A percentile compares a stretch with the other conserved stretches of the same genome.
Evolutionary conservation across 768 basidiomycete genomes (phyloP).

Genomic region (Tulasnella sp.): DNA sequence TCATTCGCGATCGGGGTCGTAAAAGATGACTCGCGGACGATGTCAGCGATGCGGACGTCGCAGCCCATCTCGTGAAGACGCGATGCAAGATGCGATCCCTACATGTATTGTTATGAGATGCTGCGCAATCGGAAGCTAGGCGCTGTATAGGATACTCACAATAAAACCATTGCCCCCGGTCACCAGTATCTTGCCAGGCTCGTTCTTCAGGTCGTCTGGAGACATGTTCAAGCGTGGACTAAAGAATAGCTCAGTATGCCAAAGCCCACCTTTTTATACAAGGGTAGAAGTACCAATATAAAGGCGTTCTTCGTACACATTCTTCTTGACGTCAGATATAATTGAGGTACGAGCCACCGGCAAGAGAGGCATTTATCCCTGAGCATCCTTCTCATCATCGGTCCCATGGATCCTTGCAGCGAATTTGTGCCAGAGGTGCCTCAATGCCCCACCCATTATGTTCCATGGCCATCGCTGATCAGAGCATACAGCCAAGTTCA

Average conservation of each 20-base stretch:
- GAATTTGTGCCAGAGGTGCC: too few relatives aligned
- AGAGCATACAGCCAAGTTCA: too few relatives aligned
- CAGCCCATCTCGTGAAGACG: slow-evolving; percentile 28
- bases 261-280: too few relatives aligned
- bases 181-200: slow-evolving; percentile 27
- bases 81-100: slow-evolving; percentile 45
- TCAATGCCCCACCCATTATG: too few relatives aligned
- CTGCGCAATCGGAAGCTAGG: neutral
- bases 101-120: neutral
- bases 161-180: slow-evolving; percentile 46
- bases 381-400: too few relatives aligned
- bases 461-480: too few relatives aligned
- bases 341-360: too few relatives aligned
- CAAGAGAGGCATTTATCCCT: neutral
- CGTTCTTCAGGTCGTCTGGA: neutral
- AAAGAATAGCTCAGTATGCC: neutral
- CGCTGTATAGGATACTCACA: slow-evolving; percentile 26
- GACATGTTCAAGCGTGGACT: neutral
- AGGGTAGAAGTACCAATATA: neutral
- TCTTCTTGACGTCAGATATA: too few relatives aligned
- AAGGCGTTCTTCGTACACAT: too few relatives aligned
- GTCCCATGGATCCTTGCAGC: too few relatives aligned
- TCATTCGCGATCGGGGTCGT: slow-evolving; percentile 27
- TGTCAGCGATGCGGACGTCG: slow-evolving; percentile 37
- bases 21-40: slow-evolving; percentile 23